These are phyloP conservation scores for Xylaria palmicola DNA, from an alignment of 495 filamentous ascomycete species.

Conservation along the genomic window DNA sequence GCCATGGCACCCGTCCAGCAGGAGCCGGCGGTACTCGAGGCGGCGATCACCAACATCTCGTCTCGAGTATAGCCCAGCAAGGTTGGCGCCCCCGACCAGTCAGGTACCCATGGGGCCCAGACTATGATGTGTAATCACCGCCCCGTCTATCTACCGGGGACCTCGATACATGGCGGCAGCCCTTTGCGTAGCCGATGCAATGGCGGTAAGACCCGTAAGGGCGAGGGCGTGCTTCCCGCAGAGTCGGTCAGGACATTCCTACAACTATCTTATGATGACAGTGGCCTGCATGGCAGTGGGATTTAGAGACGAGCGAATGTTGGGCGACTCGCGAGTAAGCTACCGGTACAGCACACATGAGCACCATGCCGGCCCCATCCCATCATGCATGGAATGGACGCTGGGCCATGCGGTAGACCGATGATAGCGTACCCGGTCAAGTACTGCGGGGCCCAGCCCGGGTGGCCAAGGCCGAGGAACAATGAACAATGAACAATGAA, in stretches of 20 bases:
- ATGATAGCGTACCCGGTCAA: neutral
- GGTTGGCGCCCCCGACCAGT: too few relatives aligned
- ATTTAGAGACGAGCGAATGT: neutral
- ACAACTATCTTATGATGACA: slow-evolving; percentile 7
- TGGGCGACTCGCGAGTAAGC: neutral
- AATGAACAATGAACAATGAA: neutral
- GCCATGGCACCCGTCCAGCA: neutral
- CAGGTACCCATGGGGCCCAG: too few relatives aligned
- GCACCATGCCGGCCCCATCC: neutral
- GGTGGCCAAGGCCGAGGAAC: slow-evolving; percentile 2
- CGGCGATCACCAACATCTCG: neutral
- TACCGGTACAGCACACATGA: neutral
- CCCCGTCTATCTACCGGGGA: neutral
- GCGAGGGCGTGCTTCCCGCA: slow-evolving; percentile 2
- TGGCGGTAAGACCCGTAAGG: slow-evolving; percentile 25
- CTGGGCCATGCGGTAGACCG: neutral
- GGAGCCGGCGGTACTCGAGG: neutral
- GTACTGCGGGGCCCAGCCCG: neutral
- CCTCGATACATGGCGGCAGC: too few relatives aligned
- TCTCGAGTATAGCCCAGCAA: too few relatives aligned
- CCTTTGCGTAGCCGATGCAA: neutral
- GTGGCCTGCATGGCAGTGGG: neutral
- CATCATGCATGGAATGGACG: neutral
- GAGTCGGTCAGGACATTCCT: slow-evolving; percentile 21
- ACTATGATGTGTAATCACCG: slow-evolving; percentile 4